Base-by-base conservation (phyloP, 2,329 filamentous ascomycete genomes). In the Neocucurbitaria cava region DNA sequence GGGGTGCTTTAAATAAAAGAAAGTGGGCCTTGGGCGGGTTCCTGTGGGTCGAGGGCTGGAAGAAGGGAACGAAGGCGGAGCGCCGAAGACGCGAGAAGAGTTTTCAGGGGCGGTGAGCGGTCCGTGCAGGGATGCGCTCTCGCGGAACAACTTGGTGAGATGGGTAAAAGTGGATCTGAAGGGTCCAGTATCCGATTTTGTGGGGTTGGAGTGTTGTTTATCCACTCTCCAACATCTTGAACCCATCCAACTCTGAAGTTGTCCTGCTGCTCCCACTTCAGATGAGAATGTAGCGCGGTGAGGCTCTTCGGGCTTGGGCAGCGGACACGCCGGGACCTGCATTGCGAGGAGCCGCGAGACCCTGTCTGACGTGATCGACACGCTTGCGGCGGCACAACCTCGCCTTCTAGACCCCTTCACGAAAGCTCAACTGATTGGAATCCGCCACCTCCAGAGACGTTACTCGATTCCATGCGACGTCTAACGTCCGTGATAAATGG, bases 41-140 rank as follows among this genome's bases (percentile, higher is more conserved):
- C 40, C 15, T 28, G 47, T 52, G 56, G 51, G 52, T 52, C 52
- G 15, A 31, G 24, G n/a, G 43, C 45, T 41, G 42, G 39, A 40
- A 53, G 35, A 41, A 33, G 31, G 36, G 21, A 45, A 54, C 56
- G 50, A 51, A 52, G 52, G 51, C 56, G 49, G 49, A 40, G 51
- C 17, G 17, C 43, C 46, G 36, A 36, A 38, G 43, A 26, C 28
- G 47, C 33, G 41, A 36, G 39, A 28, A 55, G 35, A 46, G 50
- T 44, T 40, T 54, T 54, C 43, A 51, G 51, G 60, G 60, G 61
- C 61, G 56, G 58, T 59, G 51, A 59, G 58, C 36, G 58, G 52
- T 58, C 56, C 52, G 52, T 61, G 59, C 56, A 53, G 46, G 54
- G 52, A 21, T 46, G n/a, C 10, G 20, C n/a, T 31, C 33, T 46